Base-by-base conservation (phyloP, 139 green algal species). In the Nannochloris sp. region DNA sequence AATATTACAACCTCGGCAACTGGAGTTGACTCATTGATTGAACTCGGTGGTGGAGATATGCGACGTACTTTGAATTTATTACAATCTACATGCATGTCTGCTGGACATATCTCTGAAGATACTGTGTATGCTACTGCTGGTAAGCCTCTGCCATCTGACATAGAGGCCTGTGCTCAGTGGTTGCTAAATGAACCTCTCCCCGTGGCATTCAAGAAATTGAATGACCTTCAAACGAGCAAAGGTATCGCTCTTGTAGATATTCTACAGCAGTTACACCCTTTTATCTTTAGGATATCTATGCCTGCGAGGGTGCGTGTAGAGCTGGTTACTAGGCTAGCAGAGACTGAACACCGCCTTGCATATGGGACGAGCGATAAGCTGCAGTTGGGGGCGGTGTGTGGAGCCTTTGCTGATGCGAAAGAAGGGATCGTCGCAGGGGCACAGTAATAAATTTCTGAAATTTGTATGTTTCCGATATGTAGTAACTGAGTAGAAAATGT, bases 1-100 rank as follows among this genome's bases (percentile, higher is more conserved):
- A 37, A 77, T 14, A 72, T 89, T 39, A 59, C 64, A 34, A 60
- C 92, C 42, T 81, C 78, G 13, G 58, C 71, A 6, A 85, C 64
- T 0, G 93, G 88, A 4, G 60, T 97, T 73, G 74, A 94, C 7
- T 87, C 93, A 2, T 59, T 99, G 6, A 66, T 95, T 23, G 61
- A 71, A 31, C 78, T 99, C 31, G 86, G 87, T 6, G 57, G 44
- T 0, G 93, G 93, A 0, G 93, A 99, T 83, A 97, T 99, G 93
- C 77, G 93, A 19, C 78, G 86, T 5, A 88, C 86, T 2, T 90
- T 99, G 61, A 99, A 99, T 84, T 92, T 98, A 47, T 74, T 99
- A 47, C 90, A 93, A 85, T 87, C 85, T 1, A 85, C 75, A 58
- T 71, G 85, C 73, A 91, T 97, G 83, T 78, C 90, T 0, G 81